Evolutionary conservation across 2,329 filamentous ascomycete genomes (phyloP), one percentile per base, ranked within the genome.

Genomic region (Colletotrichum lindemuthianum): DNA sequence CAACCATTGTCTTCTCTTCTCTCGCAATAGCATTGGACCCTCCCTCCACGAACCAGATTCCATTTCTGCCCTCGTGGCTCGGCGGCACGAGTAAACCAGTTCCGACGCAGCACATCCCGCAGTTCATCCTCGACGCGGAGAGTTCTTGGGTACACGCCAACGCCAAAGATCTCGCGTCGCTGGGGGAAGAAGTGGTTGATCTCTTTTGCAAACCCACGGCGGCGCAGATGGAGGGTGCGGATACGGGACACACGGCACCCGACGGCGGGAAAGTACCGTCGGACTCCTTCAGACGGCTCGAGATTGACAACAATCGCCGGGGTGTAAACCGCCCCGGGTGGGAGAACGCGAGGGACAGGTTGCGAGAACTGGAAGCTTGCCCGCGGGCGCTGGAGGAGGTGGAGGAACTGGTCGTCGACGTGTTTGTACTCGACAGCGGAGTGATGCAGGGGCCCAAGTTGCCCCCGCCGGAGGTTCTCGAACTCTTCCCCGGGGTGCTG

Each of bases 61-160:
- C 53, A 4, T n/a, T 57, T 13, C 4, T 50, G 2, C 34, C 59
- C 16, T 54, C 43, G 3, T 58, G 59, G 59, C 52, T 32, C 12
- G 36, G 15, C 36, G 47, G 49, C 34, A 16, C 24, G 5, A 24
- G n/a, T 6, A 37, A 33, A 8, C 9, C 16, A 16, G 24, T 33
- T 3, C 34, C 7, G 2, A 40, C 1, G 2, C 50, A 1, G 13
- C 36, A 39, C 47, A 36, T 63, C 16, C 60, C 40, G 13, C 33
- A 63, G 10, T 63, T 63, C 54, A 24, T 59, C 8, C 54, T 59
- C 36, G 54, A 53, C 9, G 36, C 54, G 9, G 1, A 11, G 13
- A 39, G 59, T 5, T 47, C 54, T 0, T 63, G 60, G 60, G 16
- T 59, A 32, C 4, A 10, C 0, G 6, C 24, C 0, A 33, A 59